Evolutionary conservation across 306 rosid genomes (phyloP).

Genomic region (Inga oerstediana): DNA sequence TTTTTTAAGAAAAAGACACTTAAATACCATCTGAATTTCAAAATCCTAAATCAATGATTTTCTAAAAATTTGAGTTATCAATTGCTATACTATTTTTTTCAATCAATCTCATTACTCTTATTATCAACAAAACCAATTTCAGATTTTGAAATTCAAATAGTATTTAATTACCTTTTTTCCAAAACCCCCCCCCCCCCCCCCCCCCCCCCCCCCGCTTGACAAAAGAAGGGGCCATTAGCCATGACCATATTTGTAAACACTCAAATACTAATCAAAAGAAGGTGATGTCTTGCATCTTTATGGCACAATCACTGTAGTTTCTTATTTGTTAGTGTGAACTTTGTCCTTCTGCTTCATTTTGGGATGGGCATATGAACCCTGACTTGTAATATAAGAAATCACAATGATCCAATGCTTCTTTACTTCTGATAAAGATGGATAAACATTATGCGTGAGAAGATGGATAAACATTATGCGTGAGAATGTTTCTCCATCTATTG

Average conservation of each 20-base stretch:
- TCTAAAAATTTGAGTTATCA: too few relatives aligned
- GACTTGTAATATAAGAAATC: neutral
- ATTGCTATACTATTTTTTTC: too few relatives aligned
- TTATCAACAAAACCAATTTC: too few relatives aligned
- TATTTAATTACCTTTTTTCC: too few relatives aligned
- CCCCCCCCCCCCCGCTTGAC: too few relatives aligned
- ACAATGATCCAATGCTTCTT: neutral
- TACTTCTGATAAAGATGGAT: constrained; percentile 20
- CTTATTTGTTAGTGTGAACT: neutral
- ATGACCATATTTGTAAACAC: neutral
- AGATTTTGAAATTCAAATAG: too few relatives aligned
- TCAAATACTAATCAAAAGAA: neutral
- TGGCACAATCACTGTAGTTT: neutral
- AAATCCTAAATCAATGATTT: too few relatives aligned
- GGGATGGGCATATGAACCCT: neutral
- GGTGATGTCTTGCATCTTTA: neutral
- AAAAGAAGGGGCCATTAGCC: neutral
- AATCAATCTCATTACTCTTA: too few relatives aligned
- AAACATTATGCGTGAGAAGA: neutral
- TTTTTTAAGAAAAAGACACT: too few relatives aligned
- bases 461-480: neutral
- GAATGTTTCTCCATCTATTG: constrained; percentile 31
- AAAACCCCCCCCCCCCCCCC: too few relatives aligned
- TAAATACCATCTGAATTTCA: too few relatives aligned
- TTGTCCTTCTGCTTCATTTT: neutral